phyloP scores from a whole-genome alignment of 2,329 filamentous ascomycete species.

The Phialophora tarda region DNA sequence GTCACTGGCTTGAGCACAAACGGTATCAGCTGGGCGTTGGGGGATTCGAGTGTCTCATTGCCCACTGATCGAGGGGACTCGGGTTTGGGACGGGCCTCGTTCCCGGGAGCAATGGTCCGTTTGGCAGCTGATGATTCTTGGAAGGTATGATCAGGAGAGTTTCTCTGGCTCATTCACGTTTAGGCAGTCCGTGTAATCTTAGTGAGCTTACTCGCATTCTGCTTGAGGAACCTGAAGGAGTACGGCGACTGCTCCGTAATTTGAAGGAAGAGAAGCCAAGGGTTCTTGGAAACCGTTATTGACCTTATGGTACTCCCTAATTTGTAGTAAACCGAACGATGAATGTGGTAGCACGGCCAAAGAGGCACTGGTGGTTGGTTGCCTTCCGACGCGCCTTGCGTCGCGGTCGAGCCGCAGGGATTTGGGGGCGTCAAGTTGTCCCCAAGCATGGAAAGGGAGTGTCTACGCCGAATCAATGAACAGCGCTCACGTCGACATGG shows the following conservation, averaged over 20 bases:
- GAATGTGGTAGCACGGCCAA: not conserved
- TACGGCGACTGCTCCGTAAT: slow-evolving; percentile 8
- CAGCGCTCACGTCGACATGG: not conserved
- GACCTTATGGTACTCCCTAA: not conserved
- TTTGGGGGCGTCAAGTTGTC: not conserved
- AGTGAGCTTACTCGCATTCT: slow-evolving; percentile 5
- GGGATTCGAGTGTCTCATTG: not conserved
- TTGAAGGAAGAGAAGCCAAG: not conserved
- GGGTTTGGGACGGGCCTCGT: not conserved
- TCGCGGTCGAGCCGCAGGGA: not conserved
- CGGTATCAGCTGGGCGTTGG: not conserved
- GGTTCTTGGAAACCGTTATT: no score
- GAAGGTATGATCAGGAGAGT: not conserved
- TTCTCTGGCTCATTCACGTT: not conserved
- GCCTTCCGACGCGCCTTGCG: slow-evolving; percentile 4
- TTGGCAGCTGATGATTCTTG: not conserved
- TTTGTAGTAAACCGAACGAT: not conserved
- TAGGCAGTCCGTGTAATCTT: slow-evolving; percentile 18
- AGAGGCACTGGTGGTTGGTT: not conserved
- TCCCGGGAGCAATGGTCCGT: not conserved
- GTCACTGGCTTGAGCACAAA: not conserved
- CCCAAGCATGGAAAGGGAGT: not conserved
- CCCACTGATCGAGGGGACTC: not conserved
- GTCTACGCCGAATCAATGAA: not conserved
- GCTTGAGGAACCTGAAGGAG: not conserved